A percentile compares a stretch with the other conserved stretches of the same genome.
These are phyloP conservation scores for Eimeria acervulina DNA, from an alignment of 169 alveolate species.

Conservation along the genomic window DNA sequence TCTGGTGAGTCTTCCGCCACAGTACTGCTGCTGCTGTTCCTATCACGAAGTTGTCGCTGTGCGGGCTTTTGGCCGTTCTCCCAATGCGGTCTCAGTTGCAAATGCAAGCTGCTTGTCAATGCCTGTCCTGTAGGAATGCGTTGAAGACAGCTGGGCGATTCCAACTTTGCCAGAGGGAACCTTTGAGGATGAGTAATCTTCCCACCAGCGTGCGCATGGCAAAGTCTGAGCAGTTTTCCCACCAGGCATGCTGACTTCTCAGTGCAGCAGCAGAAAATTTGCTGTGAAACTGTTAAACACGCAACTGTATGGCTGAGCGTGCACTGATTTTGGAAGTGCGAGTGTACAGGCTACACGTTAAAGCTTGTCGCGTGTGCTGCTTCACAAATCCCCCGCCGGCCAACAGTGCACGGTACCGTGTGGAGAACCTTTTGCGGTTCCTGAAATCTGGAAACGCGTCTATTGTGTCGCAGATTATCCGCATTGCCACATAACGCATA, in stretches of 20 bases:
- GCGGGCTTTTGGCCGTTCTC: not conserved
- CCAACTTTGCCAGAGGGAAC: slow-evolving; percentile 74
- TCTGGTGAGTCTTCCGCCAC: slow-evolving; percentile 34
- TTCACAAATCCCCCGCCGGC: not conserved
- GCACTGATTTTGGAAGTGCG: not conserved
- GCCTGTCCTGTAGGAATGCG: slow-evolving; percentile 52
- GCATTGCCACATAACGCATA: not conserved
- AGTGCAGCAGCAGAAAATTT: not conserved
- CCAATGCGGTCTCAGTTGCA: not conserved
- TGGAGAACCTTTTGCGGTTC: not conserved
- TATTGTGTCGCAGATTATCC: not conserved
- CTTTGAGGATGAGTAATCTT: slow-evolving; percentile 44
- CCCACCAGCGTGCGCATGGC: not conserved
- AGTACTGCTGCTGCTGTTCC: not conserved
- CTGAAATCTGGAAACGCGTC: not conserved
- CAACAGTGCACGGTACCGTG: not conserved
- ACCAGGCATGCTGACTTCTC: not conserved
- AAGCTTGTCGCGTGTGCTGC: not conserved
- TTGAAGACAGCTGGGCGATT: slow-evolving; percentile 78
- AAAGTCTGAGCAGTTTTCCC: not conserved
- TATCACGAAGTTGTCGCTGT: not conserved
- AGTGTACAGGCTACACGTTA: not conserved
- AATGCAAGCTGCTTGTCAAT: not conserved
- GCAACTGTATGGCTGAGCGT: not conserved
- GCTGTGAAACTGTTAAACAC: not conserved